These are phyloP conservation scores for Alisma plantagoaquatica DNA, from an alignment of 106 monocot genomes.

Conservation along the genomic window DNA sequence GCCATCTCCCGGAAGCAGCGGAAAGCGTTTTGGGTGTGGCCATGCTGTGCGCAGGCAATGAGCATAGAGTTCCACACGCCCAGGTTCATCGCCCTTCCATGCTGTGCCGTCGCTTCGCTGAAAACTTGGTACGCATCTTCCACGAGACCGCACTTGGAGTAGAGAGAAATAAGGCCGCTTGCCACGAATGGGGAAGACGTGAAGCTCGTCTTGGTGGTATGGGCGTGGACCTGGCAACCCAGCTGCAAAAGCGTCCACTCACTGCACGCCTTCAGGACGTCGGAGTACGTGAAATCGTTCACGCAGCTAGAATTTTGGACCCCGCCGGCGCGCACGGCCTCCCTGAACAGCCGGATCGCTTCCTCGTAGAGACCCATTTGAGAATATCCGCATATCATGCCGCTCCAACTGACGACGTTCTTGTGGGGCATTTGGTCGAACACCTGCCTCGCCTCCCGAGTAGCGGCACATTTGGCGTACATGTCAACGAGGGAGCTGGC, in stretches of 20 bases:
- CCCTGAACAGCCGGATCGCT: conserved; percentile 30
- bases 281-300: conserved; percentile 62
- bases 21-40: conserved; percentile 34
- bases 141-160: conserved; percentile 60
- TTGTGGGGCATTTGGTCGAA: conserved; percentile 57
- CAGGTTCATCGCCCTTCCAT: too few relatives aligned
- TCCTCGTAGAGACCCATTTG: conserved; percentile 24
- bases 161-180: conserved; percentile 45
- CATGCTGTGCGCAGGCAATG: conserved; percentile 61
- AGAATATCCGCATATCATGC: conserved; percentile 48
- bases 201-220: conserved; percentile 36
- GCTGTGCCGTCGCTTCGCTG: conserved; percentile 27
- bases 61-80: conserved; percentile 60
- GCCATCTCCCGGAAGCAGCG: conserved; percentile 29
- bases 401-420: conserved; percentile 69
- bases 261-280: conserved; percentile 37
- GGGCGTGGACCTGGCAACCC: conserved; percentile 41
- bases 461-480: conserved; percentile 41
- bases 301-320: conserved; percentile 1
- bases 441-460: conserved; percentile 21
- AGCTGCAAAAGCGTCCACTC: conserved; percentile 40
- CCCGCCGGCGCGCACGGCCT: conserved; percentile 9
- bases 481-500: conserved; percentile 49
- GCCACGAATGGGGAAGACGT: conserved; percentile 52
- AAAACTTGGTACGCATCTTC: conserved; percentile 46